A percentile compares a stretch with the other conserved stretches of the same genome.
These are phyloP conservation scores for Torulaspora maleeae DNA, from an alignment of 805 yeast species.

Conservation along the genomic window DNA sequence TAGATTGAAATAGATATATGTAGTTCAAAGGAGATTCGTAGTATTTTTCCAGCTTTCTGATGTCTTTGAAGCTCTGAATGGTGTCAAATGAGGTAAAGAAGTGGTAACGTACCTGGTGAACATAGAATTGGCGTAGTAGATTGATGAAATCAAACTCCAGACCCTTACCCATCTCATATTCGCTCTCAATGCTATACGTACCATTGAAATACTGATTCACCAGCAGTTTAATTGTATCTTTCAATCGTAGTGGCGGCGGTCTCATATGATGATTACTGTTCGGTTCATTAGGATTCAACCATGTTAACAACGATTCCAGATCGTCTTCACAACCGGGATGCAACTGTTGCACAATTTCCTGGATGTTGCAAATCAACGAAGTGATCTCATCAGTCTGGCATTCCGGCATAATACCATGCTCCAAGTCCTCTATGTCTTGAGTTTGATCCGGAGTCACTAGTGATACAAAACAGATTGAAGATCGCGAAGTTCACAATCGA, in stretches of 20 bases:
- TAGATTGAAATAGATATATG: conserved; percentile 12
- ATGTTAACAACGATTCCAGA: conserved; percentile 21
- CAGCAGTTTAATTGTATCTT: conserved; percentile 14
- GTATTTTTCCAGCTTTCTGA: conserved; percentile 21
- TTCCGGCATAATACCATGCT: conserved; percentile 7
- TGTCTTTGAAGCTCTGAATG: conserved; percentile 19
- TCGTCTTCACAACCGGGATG: conserved; percentile 21
- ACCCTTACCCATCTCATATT: background rate
- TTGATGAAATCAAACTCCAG: conserved; percentile 5
- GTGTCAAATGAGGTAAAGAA: conserved; percentile 21
- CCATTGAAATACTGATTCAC: conserved; percentile 10
- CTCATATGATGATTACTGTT: conserved; percentile 24
- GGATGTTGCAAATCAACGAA: background rate
- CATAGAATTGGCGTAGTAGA: conserved; percentile 19
- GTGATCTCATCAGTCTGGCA: conserved; percentile 6
- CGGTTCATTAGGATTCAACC: conserved; percentile 29
- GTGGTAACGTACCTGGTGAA: conserved; percentile 23
- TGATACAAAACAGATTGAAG: conserved; percentile 5
- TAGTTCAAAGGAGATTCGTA: conserved; percentile 26
- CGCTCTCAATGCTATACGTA: background rate
- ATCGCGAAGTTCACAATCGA: conserved; percentile 2
- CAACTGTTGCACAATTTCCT: conserved; percentile 6
- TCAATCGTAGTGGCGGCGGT: conserved; percentile 28
- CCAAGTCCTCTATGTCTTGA: background rate
- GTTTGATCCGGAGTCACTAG: background rate